Conservation (phyloP, 768 basidiomycete species). For the Lentinula aciculospora region DNA sequence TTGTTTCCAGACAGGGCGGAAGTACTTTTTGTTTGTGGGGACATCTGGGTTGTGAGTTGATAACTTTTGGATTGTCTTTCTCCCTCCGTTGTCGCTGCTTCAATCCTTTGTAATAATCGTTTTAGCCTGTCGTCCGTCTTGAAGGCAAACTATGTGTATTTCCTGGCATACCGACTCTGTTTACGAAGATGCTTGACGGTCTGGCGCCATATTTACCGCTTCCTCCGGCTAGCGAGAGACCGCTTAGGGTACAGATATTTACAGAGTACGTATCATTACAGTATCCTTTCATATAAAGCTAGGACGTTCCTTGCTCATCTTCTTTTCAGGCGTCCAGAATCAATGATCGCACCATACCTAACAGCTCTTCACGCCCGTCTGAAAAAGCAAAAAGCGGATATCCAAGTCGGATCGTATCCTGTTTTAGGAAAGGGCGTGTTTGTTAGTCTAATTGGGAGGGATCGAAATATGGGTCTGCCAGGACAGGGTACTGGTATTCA, state of each 20-base stretch:
- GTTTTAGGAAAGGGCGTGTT: slow-evolving; percentile 60
- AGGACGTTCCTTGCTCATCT: neutral
- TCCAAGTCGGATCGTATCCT: slow-evolving; percentile 81
- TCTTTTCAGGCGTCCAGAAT: slow-evolving; percentile 59
- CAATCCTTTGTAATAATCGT: neutral
- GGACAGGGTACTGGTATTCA: neutral
- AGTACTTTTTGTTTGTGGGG: slow-evolving; percentile 69
- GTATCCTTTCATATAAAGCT: neutral
- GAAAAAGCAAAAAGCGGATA: slow-evolving; percentile 48
- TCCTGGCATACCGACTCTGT: slow-evolving; percentile 85
- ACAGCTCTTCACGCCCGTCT: slow-evolving; percentile 72
- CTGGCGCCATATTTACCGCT: slow-evolving; percentile 73
- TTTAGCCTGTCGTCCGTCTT: slow-evolving; percentile 79
- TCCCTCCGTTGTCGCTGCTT: neutral
- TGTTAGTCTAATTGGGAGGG: slow-evolving; percentile 62
- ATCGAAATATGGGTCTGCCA: slow-evolving; percentile 9
- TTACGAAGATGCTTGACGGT: slow-evolving; percentile 73
- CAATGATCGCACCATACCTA: slow-evolving; percentile 78
- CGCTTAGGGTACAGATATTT: slow-evolving; percentile 76
- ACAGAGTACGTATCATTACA: slow-evolving; percentile 50
- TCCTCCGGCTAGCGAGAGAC: slow-evolving; percentile 69
- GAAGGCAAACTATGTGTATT: slow-evolving; percentile 86
- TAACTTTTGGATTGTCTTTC: too few relatives aligned
- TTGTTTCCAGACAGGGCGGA: slow-evolving; percentile 79
- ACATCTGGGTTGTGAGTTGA: slow-evolving; percentile 80